Conservation (phyloP, 169 alveolate species). For the Theileria annulata region DNA sequence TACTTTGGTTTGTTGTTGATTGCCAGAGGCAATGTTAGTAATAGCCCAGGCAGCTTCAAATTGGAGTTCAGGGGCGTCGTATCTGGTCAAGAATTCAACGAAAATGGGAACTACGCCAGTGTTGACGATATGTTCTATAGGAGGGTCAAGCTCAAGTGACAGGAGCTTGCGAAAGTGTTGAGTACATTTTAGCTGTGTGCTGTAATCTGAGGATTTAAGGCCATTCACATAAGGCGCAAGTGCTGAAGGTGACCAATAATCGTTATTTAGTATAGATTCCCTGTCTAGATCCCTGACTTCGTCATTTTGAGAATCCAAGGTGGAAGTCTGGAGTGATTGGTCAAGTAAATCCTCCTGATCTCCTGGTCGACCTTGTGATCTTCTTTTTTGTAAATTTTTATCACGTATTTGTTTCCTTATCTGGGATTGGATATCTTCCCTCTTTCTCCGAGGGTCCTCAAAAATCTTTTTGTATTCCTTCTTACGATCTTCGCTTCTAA, state of each 20-base stretch:
- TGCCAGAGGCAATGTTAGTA: slow-evolving; percentile 95
- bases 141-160: slow-evolving; percentile 91
- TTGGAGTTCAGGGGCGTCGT: slow-evolving; percentile 91
- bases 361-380: slow-evolving; percentile 67
- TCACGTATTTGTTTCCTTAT: slow-evolving; percentile 88
- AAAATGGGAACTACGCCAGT: slow-evolving; percentile 95
- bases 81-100: slow-evolving; percentile 81
- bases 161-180: slow-evolving; percentile 90
- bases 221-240: slow-evolving; percentile 76
- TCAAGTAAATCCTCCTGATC: slow-evolving; percentile 41
- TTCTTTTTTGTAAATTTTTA: slow-evolving; percentile 80
- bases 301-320: slow-evolving; percentile 23
- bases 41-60: slow-evolving; percentile 97
- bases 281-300: slow-evolving; percentile 63
- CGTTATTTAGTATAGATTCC: slow-evolving; percentile 53
- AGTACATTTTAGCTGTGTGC: slow-evolving; percentile 81
- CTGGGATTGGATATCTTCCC: slow-evolving; percentile 89
- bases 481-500: slow-evolving; percentile 65
- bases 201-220: slow-evolving; percentile 76
- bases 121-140: slow-evolving; percentile 91
- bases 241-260: slow-evolving; percentile 66
- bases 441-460: slow-evolving; percentile 87
- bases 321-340: not conserved
- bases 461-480: slow-evolving; percentile 83
- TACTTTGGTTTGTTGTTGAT: slow-evolving; percentile 90